Percentiles rank a stretch among this genome's conserved stretches.
Conservation (phyloP, 2,329 filamentous ascomycete genomes). For the Cercospora sesami region DNA sequence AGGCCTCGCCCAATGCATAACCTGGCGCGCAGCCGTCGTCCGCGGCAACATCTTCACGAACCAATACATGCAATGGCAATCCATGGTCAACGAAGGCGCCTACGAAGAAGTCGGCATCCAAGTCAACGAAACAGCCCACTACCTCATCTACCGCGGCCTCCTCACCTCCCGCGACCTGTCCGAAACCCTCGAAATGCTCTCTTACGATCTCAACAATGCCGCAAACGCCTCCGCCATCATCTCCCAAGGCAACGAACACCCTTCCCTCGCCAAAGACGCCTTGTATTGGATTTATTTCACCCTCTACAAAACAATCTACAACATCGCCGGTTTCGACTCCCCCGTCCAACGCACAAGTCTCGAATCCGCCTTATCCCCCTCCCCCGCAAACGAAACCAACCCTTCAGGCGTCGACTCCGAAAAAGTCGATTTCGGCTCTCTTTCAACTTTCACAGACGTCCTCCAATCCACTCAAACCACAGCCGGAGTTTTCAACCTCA, state of each 20-base stretch:
- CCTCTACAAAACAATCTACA: slow-evolving; percentile 21
- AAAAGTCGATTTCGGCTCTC: slow-evolving; percentile 9
- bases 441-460: background rate
- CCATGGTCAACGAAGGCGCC: background rate
- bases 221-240: slow-evolving; percentile 18
- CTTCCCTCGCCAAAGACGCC: slow-evolving; percentile 7
- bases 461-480: slow-evolving; percentile 7
- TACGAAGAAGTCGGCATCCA: slow-evolving; percentile 7
- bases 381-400: background rate
- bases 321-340: slow-evolving; percentile 19
- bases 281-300: slow-evolving; percentile 19
- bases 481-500: slow-evolving; percentile 31
- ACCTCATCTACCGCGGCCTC: slow-evolving; percentile 19
- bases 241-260: slow-evolving; percentile 4
- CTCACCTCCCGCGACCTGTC: slow-evolving; percentile 10
- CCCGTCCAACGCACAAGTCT: slow-evolving; percentile 5
- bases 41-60: slow-evolving; percentile 18
- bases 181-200: slow-evolving; percentile 16
- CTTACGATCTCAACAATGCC: slow-evolving; percentile 7
- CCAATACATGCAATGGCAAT: slow-evolving; percentile 1
- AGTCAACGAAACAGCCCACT: slow-evolving; percentile 20
- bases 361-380: background rate
- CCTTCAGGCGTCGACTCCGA: background rate
- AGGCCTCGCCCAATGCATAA: slow-evolving; percentile 37
- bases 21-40: slow-evolving; percentile 34